Conservation (phyloP, 2,329 filamentous ascomycete species). For the Chaetomiaceae sp. region DNA sequence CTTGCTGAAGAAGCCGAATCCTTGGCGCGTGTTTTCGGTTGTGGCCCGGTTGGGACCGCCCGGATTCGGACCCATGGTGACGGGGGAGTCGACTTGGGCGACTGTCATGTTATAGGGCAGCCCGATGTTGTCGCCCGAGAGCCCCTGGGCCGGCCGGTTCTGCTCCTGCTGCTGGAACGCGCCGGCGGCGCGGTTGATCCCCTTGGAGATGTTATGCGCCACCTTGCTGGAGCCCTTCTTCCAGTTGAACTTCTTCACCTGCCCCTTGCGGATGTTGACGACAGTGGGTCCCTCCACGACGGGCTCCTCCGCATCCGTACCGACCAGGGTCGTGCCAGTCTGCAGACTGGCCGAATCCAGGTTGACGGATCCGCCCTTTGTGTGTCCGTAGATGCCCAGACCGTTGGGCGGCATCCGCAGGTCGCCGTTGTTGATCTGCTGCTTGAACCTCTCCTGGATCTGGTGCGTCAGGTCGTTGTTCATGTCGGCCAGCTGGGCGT, state of each 20-base stretch:
- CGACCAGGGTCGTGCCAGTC: slow-evolving; percentile 55
- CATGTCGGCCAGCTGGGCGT: slow-evolving; percentile 87
- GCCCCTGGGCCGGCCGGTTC: slow-evolving; percentile 47
- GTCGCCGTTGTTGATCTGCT: slow-evolving; percentile 54
- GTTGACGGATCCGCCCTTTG: slow-evolving; percentile 48
- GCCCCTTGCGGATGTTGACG: slow-evolving; percentile 89
- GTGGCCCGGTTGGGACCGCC: slow-evolving; percentile 24
- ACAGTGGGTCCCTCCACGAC: slow-evolving; percentile 80
- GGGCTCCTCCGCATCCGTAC: slow-evolving; percentile 62
- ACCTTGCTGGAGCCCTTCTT: slow-evolving; percentile 94
- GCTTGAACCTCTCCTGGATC: slow-evolving; percentile 90
- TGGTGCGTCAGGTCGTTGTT: slow-evolving; percentile 94
- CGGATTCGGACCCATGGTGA: slow-evolving; percentile 25
- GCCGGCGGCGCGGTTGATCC: slow-evolving; percentile 85
- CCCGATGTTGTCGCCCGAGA: slow-evolving; percentile 61
- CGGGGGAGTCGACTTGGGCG: slow-evolving; percentile 48
- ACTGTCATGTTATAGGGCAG: slow-evolving; percentile 68
- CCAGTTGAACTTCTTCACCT: slow-evolving; percentile 97
- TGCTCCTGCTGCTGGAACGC: slow-evolving; percentile 55
- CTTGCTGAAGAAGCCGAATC: slow-evolving; percentile 68
- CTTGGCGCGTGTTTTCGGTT: slow-evolving; percentile 45
- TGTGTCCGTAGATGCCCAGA: slow-evolving; percentile 53
- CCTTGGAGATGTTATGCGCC: slow-evolving; percentile 90
- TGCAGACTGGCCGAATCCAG: slow-evolving; percentile 51
- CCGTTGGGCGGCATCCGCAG: slow-evolving; percentile 46